Base-by-base conservation (phyloP, 331 rosid species). In the Erythrophleum ivorense region DNA sequence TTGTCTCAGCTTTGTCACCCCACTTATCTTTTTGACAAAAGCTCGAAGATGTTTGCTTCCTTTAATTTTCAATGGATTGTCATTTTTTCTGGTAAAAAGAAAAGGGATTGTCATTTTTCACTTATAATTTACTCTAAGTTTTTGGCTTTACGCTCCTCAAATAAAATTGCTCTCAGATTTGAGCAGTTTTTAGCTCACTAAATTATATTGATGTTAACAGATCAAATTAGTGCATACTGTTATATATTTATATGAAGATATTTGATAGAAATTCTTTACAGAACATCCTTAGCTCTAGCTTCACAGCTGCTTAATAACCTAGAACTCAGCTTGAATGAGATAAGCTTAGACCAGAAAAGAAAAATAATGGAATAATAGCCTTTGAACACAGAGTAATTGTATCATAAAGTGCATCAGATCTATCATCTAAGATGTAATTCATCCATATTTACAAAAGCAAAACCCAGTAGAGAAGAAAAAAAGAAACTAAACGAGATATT, bases 391-490 rank as follows among this genome's bases (percentile, higher is more conserved):
- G 15, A 58, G 34, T n/a, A 31, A 31, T 6, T 62, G n/a, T 12
- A 13, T 34, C 13, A 34, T 6, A 34, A 63, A 33, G 70, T 14
- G 13, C 21, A 13, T 63, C 21, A 15, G 45, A 63, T 63, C 45
- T 34, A 14, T 34, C 45, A 45, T 70, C 36, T 5, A 70, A 46
- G 40, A 70, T 52, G 36, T n/a, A 43, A 55, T 73, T 24, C 45
- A 75, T 24, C n/a, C 49, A 45, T 50, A 84, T n/a, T 29, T 16
- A 69, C 75, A 75, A 36, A 66, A 33, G 31, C 52, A 41, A 41
- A 43, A 74, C 70, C 73, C 55, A 73, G 24, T 14, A 63, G 19
- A 63, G n/a, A 63, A 13, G 4, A 3, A 57, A 40, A 11, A 29
- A 33, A 36, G 36, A 68, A 24, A 9, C 19, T 6, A 78, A 11